Evolutionary conservation across 768 basidiomycete species (phyloP), one percentile per base, ranked within the genome.

Genomic region (Zangia roseola): DNA sequence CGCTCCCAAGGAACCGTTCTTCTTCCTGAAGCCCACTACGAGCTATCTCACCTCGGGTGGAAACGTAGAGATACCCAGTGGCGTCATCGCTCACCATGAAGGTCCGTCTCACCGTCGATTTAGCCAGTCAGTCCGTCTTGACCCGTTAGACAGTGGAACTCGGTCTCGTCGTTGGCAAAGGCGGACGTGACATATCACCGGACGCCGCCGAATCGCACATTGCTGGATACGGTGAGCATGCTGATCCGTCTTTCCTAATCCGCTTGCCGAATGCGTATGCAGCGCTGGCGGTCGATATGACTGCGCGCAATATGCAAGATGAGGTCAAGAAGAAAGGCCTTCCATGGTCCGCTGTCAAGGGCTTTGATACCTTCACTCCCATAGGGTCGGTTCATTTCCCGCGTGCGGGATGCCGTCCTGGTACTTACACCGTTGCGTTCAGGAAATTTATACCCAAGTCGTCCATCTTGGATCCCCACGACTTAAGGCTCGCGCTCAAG

Each of bases 271-370:
- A n/a, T 26, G 9, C n/a, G 26, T 10, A 42, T 41, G 52, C 25
- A 97, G 94, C 93, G 40, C 74, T 98, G 53, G 92, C 92, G 4
- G 88, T 97, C 45, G 95, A 98, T 64, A 89, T 97, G 86, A 98
- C 97, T 1, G 97, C 88, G 7, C 81, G 97, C 13, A 98, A 98
- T 71, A 71, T 97, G 63, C 97, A 99, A 67, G 89, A 97, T 47
- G 83, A 83, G 40, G 91, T 91, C 41, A 95, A 95, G 74, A 89
- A 87, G 61, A 85, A 83, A 42, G 92, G 97, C 10, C 77, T 98
- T n/a, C 97, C 97, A 1, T 99, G 97, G 97, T 84, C 86, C n/a
- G 79, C 94, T 10, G 91, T 86, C 2, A 98, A 99, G 69, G 95
- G 95, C 2, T 97, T 97, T 57, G 95, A 99, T 67, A 94, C 93